Evolutionary conservation across 164 flowering plant genomes (phyloP).

Genomic region (Sedum album): DNA sequence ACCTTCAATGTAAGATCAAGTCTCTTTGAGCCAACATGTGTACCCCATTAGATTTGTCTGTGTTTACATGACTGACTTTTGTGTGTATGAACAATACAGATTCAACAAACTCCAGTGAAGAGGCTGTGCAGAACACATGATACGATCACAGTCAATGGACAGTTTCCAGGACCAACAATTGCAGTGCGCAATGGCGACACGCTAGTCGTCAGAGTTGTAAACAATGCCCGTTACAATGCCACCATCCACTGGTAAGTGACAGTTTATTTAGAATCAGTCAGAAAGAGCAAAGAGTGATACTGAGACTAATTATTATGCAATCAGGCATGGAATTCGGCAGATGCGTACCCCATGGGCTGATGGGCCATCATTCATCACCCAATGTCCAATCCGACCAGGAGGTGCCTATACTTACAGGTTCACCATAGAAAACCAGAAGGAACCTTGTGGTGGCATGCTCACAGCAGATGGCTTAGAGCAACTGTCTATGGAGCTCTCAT

Average conservation of each 20-base stretch:
- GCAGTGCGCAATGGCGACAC: slow-evolving; percentile 44
- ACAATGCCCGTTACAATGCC: slow-evolving; percentile 35
- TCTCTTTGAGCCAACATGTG: neutral
- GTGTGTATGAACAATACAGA: slow-evolving; percentile 16
- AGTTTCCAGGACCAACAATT: slow-evolving; percentile 54
- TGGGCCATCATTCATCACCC: slow-evolving; percentile 80
- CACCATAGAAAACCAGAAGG: slow-evolving; percentile 77
- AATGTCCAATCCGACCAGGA: slow-evolving; percentile 88
- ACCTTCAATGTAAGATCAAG: slow-evolving; percentile 35
- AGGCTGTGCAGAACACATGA: slow-evolving; percentile 52
- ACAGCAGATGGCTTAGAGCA: slow-evolving; percentile 83
- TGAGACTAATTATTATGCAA: neutral
- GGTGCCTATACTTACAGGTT: slow-evolving; percentile 72
- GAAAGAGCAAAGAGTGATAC: neutral
- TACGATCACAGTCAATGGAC: slow-evolving; percentile 46
- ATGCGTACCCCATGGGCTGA: slow-evolving; percentile 90
- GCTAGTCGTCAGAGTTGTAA: slow-evolving; percentile 34
- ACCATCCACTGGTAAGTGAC: slow-evolving; percentile 48
- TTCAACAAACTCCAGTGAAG: slow-evolving; percentile 39
- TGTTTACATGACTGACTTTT: neutral
- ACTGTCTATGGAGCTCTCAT: slow-evolving; percentile 87
- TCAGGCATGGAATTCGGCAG: slow-evolving; percentile 80
- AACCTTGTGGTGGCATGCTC: slow-evolving; percentile 98
- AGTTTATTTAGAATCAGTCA: neutral
- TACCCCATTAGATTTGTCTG: neutral